Conservation (phyloP, 495 filamentous ascomycete genomes). For the Penicillium salamii region DNA sequence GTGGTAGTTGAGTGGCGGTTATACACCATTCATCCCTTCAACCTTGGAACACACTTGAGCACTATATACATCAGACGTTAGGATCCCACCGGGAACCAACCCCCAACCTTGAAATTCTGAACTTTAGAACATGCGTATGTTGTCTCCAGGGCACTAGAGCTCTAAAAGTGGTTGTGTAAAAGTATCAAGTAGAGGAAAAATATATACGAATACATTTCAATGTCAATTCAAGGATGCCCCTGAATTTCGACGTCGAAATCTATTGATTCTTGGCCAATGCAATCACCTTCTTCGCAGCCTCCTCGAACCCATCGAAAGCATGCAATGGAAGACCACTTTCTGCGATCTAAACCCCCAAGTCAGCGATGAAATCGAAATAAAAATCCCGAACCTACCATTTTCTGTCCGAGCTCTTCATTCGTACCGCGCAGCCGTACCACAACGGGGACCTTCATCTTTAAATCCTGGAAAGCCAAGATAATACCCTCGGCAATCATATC, state of each 20-base stretch:
- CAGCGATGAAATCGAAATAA: constrained; percentile 2
- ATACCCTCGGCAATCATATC: constrained; percentile 90
- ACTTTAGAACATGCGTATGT: too few species aligned
- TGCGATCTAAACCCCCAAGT: constrained; percentile 49
- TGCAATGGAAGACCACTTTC: constrained; percentile 70
- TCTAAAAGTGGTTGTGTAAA: too few species aligned
- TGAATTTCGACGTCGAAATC: not conserved
- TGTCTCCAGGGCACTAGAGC: too few species aligned
- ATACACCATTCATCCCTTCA: too few species aligned
- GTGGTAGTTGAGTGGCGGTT: too few species aligned
- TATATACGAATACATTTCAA: too few species aligned
- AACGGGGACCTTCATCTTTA: constrained; percentile 68
- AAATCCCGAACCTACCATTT: constrained; percentile 50
- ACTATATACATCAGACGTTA: too few species aligned
- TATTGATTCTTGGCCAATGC: constrained; percentile 47
- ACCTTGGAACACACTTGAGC: too few species aligned
- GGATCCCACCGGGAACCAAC: too few species aligned
- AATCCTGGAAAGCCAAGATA: constrained; percentile 70
- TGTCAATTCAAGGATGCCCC: too few species aligned
- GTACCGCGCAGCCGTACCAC: constrained; percentile 83
- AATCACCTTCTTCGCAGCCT: constrained; percentile 72
- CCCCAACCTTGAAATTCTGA: too few species aligned
- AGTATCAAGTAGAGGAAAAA: too few species aligned
- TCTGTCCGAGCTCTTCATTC: constrained; percentile 73
- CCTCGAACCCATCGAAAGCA: constrained; percentile 80